Evolutionary conservation across 2,329 filamentous ascomycete genomes (phyloP).

Genomic region (Botryotinia globosa): DNA sequence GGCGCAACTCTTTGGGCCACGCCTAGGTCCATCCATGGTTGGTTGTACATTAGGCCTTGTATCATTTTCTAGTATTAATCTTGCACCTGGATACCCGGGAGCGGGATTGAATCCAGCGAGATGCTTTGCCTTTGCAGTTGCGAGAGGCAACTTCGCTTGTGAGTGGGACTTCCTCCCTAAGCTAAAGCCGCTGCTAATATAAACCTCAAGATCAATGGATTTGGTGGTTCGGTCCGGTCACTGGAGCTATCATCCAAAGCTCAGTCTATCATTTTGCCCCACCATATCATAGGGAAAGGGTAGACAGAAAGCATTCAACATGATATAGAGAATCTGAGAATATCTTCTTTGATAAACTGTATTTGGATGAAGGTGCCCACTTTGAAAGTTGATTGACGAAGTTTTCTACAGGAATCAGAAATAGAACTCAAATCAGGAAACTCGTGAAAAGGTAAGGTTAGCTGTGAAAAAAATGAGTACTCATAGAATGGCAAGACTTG

Average conservation of each 20-base stretch:
- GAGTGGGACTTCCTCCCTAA: neutral
- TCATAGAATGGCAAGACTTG: neutral
- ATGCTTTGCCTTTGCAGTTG: conserved; percentile 46
- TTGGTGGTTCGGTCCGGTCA: conserved; percentile 41
- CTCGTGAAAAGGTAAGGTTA: no score
- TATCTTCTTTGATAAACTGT: neutral
- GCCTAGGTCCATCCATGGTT: conserved; percentile 49
- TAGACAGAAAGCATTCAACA: neutral
- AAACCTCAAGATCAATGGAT: conserved; percentile 40
- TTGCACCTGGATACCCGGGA: conserved; percentile 41
- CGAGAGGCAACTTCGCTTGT: conserved; percentile 32
- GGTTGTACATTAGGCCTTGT: conserved; percentile 42
- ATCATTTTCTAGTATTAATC: conserved; percentile 41
- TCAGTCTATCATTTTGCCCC: conserved; percentile 38
- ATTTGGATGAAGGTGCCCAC: neutral
- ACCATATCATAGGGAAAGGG: conserved; percentile 30
- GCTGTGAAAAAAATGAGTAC: neutral
- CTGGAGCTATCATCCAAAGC: conserved; percentile 35
- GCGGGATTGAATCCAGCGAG: conserved; percentile 43
- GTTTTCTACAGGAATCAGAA: neutral
- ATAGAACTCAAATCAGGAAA: neutral
- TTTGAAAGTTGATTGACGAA: neutral
- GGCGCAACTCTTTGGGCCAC: conserved; percentile 48
- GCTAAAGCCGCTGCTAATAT: neutral
- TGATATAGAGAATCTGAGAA: neutral